Evolutionary conservation across 495 filamentous ascomycete species (phyloP), one percentile per base, ranked within the genome.

Genomic region (Halenospora varia): DNA sequence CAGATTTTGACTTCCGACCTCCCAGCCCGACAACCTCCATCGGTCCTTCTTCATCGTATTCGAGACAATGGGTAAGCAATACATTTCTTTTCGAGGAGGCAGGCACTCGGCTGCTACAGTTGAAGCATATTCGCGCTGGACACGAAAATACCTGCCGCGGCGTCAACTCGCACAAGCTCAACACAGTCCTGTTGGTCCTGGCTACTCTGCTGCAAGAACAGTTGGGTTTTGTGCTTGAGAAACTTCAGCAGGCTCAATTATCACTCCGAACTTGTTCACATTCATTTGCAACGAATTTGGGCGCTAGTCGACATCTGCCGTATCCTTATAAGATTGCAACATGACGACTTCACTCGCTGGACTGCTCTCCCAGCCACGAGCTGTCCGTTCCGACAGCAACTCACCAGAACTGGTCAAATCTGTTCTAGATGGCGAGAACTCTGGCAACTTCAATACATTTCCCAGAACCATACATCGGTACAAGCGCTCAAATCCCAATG

Each of bases 51-150:
- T 26, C 44, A 52, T 51, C 57, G 23, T 2, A 61, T 24, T 53
- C 51, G n/a, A 56, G 10, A 61, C 48, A 65, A 65, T 65, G 62
- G 62, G 62, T 65, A 65, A 65, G 62, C 62, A 61, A 42, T 50
- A 25, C 53, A 41, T 56, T 59, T 65, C 48, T 41, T 65, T 64
- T 52, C n/a, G 17, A n/a, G 23, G 40, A 10, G 52, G 51, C n/a
- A 18, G 48, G 52, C 25, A 47, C 51, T 19, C 42, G 42, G 29
- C n/a, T 46, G n/a, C 15, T n/a, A 46, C 8, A 9, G 42, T 20
- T 46, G 42, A 20, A 46, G 4, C 42, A 46, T n/a, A n/a, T 17
- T 20, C 42, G 19, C 42, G 19, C n/a, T n/a, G 8, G 42, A 17
- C 42, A 46, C 42, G 42, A 46, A 46, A 46, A 46, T 46, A 46